Base-by-base conservation (phyloP, 768 basidiomycete species). In the Tricholoma furcatifolium region DNA sequence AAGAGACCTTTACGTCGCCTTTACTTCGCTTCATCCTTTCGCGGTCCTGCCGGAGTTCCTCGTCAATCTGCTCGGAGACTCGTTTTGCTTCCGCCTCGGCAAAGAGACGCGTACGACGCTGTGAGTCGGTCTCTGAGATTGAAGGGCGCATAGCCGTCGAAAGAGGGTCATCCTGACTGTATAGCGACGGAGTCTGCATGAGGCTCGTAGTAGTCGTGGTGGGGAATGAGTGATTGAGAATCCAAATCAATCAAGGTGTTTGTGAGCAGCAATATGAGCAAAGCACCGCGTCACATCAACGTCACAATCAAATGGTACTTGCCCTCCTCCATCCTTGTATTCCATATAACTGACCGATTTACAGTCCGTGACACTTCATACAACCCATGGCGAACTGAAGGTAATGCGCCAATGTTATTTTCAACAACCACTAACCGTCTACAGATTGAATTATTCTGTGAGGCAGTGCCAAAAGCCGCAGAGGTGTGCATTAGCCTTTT, bases 371-470 rank as follows among this genome's bases (percentile, higher is more conserved):
- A 98, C 95, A 6, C 77, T 98, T 47, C 88, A 98, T 68, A 98
- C 95, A 0, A 82, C 87, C n/a, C 87, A 87, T 62, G 95, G 95
- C 15, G 96, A 98, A 55, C 77, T 98, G 70, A 98, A 98, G 83
- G 93, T 91, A 62, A 20, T 43, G 9, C 14, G 17, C 24, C 43
- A 47, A n/a, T 21, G 18, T 17, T 15, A 18, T 6, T 15, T 42
- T 9, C 36, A 30, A 45, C 53, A 47, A 44, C 1, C 39, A 15
- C 39, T 46, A 15, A 55, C 27, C 42, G 47, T 47, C 45, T 43
- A 24, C 66, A 98, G 94, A 84, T 98, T 56, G 97, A 99, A 71
- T 67, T 99, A 11, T 98, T 98, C 72, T 98, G 97, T 67, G 97
- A 99, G 71, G 87, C 96, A 6, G 90, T 93, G 17, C 97, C 97